Evolutionary conservation across 306 rosid species (phyloP), one percentile per base, ranked within the genome.

Genomic region (Gleditsia sinensis): DNA sequence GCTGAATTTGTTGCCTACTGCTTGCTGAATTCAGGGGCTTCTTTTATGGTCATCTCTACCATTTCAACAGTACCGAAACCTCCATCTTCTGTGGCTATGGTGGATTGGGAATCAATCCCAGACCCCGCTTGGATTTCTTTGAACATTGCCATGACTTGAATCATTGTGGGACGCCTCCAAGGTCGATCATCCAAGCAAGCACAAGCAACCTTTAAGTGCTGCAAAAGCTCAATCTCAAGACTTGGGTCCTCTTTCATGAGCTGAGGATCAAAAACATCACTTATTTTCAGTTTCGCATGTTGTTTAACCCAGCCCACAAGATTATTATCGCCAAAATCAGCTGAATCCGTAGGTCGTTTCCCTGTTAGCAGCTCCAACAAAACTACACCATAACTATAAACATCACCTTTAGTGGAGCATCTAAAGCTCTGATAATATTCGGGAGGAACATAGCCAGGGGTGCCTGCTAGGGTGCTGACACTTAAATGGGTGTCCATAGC

Each of bases 271-370:
- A 92, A 95, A 13, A 92, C 96, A 76, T 95, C 91, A 40, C 84
- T 84, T 74, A 88, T 81, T 76, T 81, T 90, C 78, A 90, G 53
- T 25, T 90, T 95, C 1, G 94, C 96, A 66, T 95, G 99, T 40
- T 92, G 97, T 72, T 88, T 95, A 48, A 95, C 99, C 99, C 99
- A 95, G 10, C 98, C 99, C 28, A 95, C 99, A 5, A 95, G 99
- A 81, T 95, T 95, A 78, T 92, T 95, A 58, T 95, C 99, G 3
- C 99, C 99, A 43, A 92, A 95, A 81, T 95, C 99, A 2, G 85
- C 82, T 3, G 99, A 95, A 36, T 92, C 94, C 3, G 99, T 95
- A 0, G 99, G 99, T 46, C 90, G 85, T 36, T 65, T 91, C 76
- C 99, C 99, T 0, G 99, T 94, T 20, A 94, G 80, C 32, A 94